phyloP scores from a whole-genome alignment of 2,329 filamentous ascomycete species.

The Rhexocercosporidium sp. region DNA sequence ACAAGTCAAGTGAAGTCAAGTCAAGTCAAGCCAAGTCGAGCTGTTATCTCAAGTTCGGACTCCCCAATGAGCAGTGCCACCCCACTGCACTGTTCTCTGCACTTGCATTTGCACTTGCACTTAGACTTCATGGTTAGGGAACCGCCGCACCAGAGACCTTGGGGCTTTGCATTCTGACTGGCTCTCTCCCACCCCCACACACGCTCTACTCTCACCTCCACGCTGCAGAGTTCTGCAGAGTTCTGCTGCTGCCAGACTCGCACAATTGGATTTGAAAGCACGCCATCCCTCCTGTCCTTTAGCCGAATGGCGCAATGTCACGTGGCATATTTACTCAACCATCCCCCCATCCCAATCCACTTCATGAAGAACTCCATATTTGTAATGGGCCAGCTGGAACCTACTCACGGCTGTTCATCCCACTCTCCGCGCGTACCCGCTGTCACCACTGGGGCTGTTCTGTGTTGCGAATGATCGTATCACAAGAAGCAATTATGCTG shows the following conservation, averaged over 20 bases:
- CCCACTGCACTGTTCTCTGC: neutral
- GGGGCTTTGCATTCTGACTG: neutral
- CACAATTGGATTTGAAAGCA: neutral
- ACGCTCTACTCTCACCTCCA: neutral
- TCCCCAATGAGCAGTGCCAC: slow-evolving; percentile 7
- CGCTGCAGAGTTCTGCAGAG: neutral
- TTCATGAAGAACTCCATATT: slow-evolving; percentile 1
- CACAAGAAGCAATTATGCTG: slow-evolving; percentile 35
- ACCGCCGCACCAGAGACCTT: too few species aligned
- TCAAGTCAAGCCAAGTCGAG: neutral
- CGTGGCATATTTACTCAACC: slow-evolving; percentile 23
- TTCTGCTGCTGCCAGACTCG: slow-evolving; percentile 7
- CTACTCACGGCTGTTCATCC: neutral
- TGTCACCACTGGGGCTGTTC: neutral
- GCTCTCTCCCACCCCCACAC: neutral
- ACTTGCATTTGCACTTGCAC: too few species aligned
- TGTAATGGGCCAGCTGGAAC: neutral
- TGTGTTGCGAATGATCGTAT: neutral
- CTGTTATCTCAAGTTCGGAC: neutral
- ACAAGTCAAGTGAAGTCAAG: too few species aligned
- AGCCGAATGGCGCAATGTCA: slow-evolving; percentile 36
- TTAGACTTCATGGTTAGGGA: too few species aligned
- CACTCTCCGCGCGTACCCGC: slow-evolving; percentile 7
- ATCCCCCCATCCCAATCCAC: neutral
- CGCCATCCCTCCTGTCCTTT: slow-evolving; percentile 14